Base-by-base conservation (phyloP, 176 grass and related monocot genomes). In the Musa troglodytarum region DNA sequence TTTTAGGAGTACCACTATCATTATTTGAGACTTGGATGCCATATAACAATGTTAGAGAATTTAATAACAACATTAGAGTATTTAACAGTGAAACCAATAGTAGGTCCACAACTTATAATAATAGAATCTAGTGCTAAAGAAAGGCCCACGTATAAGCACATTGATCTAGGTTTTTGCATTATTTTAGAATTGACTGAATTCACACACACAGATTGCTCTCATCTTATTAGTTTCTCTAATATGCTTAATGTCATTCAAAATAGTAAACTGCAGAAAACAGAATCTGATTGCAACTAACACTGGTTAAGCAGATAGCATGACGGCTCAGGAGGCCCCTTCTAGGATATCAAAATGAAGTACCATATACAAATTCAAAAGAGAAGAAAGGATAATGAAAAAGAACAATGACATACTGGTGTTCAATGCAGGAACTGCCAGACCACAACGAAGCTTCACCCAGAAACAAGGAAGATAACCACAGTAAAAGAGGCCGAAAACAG, bases 381-480 rank as follows among this genome's bases (percentile, higher is more conserved):
- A 76, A 73, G 24, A 21, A 11, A 69, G 50, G 68, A n/a, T 53
- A 34, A 68, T 50, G 26, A 52, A 28, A 53, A 77, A 66, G 8
- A 77, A 43, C 7, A 43, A 12, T 25, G 29, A 50, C 82, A 69
- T 94, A 99, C 95, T 90, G 77, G 95, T 92, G 76, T 94, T 99
- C 74, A 94, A 77, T 71, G 95, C 86, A 82, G 95, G 91, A 71
- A 9, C 95, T 85, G 91, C 71, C 68, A 99, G 84, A 64, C 90
- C 90, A 11, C 86, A 94, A 26, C 91, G 95, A 15, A 99, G 95
- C 73, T 99, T 99, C 70, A 99, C 85, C 96, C 96, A 99, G 83
- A 99, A 99, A 74, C 87, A 94, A 74, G 96, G 86, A 78, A 99
- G 91, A 86, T 99, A 99, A 22, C 96, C 96, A 23, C 96, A 99